These are phyloP conservation scores for Pythium folliculosum DNA, from an alignment of 352 stramenopile genomes.

Conservation along the genomic window DNA sequence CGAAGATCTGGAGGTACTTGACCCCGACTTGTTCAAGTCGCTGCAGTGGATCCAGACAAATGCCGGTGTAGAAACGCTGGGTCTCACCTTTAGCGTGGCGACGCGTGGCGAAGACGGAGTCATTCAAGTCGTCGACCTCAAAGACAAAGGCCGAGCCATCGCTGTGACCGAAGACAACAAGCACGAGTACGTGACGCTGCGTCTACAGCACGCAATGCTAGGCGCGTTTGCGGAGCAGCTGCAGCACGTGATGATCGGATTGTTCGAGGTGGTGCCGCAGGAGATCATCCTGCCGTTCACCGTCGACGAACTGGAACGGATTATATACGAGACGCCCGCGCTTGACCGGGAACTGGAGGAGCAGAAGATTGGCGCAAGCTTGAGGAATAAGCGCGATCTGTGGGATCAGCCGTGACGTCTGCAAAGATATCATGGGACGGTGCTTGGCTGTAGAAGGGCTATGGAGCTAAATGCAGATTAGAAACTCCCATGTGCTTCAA, in stretches of 20 bases:
- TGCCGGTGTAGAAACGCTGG: constrained; percentile 71
- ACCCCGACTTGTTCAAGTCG: constrained; percentile 85
- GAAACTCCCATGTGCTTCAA: too few relatives aligned
- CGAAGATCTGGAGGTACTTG: constrained; percentile 87
- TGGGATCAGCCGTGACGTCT: too few relatives aligned
- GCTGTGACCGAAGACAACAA: constrained; percentile 97
- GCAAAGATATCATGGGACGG: too few relatives aligned
- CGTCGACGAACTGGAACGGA: constrained; percentile 81
- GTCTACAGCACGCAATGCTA: constrained; percentile 95
- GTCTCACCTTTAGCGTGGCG: constrained; percentile 81
- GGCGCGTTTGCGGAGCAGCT: constrained; percentile 94
- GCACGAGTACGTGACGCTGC: constrained; percentile 95
- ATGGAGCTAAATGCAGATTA: too few relatives aligned
- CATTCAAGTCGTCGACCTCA: constrained; percentile 81
- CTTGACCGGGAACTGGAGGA: too few relatives aligned
- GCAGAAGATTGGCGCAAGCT: too few relatives aligned
- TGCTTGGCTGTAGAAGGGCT: too few relatives aligned
- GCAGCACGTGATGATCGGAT: constrained; percentile 89
- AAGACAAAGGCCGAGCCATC: constrained; percentile 82
- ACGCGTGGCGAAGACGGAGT: constrained; percentile 79
- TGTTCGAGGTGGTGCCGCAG: constrained; percentile 97
- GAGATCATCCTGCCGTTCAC: constrained; percentile 85
- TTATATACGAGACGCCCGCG: constrained; percentile 52
- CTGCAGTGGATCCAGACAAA: constrained; percentile 88
- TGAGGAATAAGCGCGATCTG: too few relatives aligned